These are phyloP conservation scores for Tritrichomonas foetus DNA, from an alignment of 208 protist species.

Conservation along the genomic window DNA sequence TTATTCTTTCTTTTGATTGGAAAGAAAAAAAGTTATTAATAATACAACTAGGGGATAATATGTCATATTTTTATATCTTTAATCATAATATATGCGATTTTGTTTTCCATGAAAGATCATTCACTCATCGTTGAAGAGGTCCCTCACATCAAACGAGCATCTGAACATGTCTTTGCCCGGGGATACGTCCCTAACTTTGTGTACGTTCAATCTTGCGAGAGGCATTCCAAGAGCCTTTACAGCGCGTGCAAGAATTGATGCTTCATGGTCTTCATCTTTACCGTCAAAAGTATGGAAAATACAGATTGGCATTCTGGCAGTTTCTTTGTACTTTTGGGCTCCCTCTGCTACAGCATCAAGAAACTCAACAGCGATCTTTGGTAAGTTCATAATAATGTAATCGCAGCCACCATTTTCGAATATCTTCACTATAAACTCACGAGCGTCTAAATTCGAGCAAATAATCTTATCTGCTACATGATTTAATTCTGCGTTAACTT, in stretches of 20 bases:
- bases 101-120: too few species aligned
- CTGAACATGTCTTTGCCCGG: slow-evolving; percentile 13
- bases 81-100: too few species aligned
- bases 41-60: too few species aligned
- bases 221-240: neutral
- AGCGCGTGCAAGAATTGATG: neutral
- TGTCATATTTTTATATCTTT: too few species aligned
- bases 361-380: neutral
- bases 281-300: neutral
- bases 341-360: slow-evolving; percentile 20
- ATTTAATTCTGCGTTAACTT: slow-evolving; percentile 76
- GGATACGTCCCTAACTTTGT: slow-evolving; percentile 12
- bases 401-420: slow-evolving; percentile 45
- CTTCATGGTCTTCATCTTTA: neutral
- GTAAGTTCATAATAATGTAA: slow-evolving; percentile 39
- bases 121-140: neutral
- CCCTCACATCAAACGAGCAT: neutral
- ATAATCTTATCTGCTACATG: slow-evolving; percentile 62
- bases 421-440: slow-evolving; percentile 77
- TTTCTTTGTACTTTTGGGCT: neutral
- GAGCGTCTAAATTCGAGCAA: slow-evolving; percentile 80
- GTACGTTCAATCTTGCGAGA: neutral
- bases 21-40: too few species aligned
- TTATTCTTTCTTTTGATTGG: too few species aligned
- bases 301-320: neutral